Percentiles rank a stretch among this genome's conserved stretches.
These are phyloP conservation scores for Saccharomycopsis sp. DNA, from an alignment of 805 yeast genomes.

Conservation along the genomic window DNA sequence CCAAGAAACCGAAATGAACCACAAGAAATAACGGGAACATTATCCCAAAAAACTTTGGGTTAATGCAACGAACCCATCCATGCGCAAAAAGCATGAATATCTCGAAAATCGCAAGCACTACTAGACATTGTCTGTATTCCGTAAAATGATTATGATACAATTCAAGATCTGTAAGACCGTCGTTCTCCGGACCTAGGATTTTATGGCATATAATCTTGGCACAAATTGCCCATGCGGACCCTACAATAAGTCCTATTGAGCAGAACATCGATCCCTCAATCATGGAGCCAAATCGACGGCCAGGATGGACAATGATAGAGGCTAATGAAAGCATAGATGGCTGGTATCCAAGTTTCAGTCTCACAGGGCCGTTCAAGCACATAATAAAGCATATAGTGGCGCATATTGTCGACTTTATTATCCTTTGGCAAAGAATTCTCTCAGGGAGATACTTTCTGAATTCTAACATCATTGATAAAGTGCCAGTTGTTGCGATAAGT, in stretches of 20 bases:
- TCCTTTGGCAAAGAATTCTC: conserved; percentile 29
- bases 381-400: conserved; percentile 38
- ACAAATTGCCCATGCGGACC: conserved; percentile 36
- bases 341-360: conserved; percentile 33
- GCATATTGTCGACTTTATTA: conserved; percentile 33
- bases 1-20: conserved; percentile 43
- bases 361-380: conserved; percentile 33
- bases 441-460: neutral
- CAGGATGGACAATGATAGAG: conserved; percentile 44
- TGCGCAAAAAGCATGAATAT: conserved; percentile 40
- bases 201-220: conserved; percentile 37
- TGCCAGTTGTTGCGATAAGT: neutral
- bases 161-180: conserved; percentile 27
- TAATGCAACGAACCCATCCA: conserved; percentile 44
- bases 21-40: conserved; percentile 44
- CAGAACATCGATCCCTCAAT: conserved; percentile 38
- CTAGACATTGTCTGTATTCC: conserved; percentile 35
- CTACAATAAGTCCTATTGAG: conserved; percentile 36
- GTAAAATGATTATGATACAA: conserved; percentile 28
- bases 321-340: conserved; percentile 40
- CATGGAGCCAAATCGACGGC: conserved; percentile 43
- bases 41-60: conserved; percentile 40
- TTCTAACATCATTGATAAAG: neutral
- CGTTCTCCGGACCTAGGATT: conserved; percentile 30
- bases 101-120: conserved; percentile 39